Conservation (phyloP, 176 grass and related monocot species). For the Hyparrhenia diplandra region DNA sequence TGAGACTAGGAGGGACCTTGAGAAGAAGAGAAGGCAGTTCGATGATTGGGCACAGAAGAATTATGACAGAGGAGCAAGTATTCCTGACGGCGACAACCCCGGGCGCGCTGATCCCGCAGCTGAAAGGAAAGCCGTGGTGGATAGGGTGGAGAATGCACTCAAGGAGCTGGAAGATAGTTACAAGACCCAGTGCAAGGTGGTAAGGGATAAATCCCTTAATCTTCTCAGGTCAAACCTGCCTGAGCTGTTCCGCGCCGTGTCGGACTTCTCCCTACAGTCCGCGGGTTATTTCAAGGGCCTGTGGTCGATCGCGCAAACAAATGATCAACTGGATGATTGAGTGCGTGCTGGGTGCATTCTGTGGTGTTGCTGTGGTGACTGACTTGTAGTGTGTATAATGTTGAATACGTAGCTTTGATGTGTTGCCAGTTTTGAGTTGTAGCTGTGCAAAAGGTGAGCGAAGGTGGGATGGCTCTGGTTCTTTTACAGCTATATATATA, state of each 20-base stretch:
- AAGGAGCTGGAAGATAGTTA: constrained; percentile 43
- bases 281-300: constrained; percentile 56
- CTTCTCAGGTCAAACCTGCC: constrained; percentile 59
- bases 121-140: constrained; percentile 41
- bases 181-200: constrained; percentile 45
- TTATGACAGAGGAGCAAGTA: constrained; percentile 39
- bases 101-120: constrained; percentile 23
- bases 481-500: background rate
- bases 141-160: constrained; percentile 36
- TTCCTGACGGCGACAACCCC: constrained; percentile 25
- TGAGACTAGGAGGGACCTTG: constrained; percentile 41
- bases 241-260: constrained; percentile 42
- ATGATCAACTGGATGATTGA: constrained; percentile 48
- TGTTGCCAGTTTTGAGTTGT: constrained; percentile 30
- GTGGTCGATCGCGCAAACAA: constrained; percentile 21
- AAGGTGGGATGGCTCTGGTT: background rate
- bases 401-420: constrained; percentile 5
- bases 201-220: constrained; percentile 77
- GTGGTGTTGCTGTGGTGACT: background rate
- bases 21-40: constrained; percentile 60
- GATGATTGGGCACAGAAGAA: constrained; percentile 61
- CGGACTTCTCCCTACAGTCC: constrained; percentile 48
- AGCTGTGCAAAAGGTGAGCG: background rate
- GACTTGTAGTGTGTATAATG: constrained; percentile 3
- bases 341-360: background rate